phyloP scores from a whole-genome alignment of 331 rosid genomes.

The Acacia pycnantha region DNA sequence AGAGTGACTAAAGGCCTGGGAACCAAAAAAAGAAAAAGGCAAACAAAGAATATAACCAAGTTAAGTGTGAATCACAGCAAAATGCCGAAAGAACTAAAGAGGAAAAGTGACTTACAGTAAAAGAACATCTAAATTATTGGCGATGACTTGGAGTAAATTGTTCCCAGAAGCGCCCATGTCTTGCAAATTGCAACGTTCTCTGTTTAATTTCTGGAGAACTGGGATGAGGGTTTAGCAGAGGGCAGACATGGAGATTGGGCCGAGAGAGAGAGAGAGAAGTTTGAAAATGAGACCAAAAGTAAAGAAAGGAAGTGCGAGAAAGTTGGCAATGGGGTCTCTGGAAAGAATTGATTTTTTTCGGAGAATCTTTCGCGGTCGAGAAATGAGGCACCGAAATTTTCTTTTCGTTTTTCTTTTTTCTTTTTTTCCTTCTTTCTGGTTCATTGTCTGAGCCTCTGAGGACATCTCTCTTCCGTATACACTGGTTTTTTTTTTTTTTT shows the following conservation, averaged over 20 bases:
- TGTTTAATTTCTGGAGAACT: background rate
- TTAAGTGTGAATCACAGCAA: background rate
- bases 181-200: background rate
- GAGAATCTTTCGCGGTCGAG: slow-evolving; percentile 44
- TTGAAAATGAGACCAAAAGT: background rate
- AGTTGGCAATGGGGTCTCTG: slow-evolving; percentile 6
- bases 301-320: background rate
- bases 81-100: background rate
- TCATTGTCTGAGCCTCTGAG: too few species aligned
- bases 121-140: slow-evolving; percentile 5
- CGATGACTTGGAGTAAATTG: slow-evolving; percentile 9
- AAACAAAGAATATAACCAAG: background rate
- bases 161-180: slow-evolving; percentile 12
- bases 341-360: slow-evolving; percentile 26
- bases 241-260: background rate
- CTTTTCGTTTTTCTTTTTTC: too few species aligned
- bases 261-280: too few species aligned
- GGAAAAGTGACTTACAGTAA: background rate
- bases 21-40: background rate
- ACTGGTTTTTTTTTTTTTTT: too few species aligned
- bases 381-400: slow-evolving; percentile 80
- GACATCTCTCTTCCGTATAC: too few species aligned
- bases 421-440: background rate
- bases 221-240: background rate
- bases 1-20: slow-evolving; percentile 82